Evolutionary conservation across 2,329 filamentous ascomycete species (phyloP).

Genomic region (Colletotrichum sp.): DNA sequence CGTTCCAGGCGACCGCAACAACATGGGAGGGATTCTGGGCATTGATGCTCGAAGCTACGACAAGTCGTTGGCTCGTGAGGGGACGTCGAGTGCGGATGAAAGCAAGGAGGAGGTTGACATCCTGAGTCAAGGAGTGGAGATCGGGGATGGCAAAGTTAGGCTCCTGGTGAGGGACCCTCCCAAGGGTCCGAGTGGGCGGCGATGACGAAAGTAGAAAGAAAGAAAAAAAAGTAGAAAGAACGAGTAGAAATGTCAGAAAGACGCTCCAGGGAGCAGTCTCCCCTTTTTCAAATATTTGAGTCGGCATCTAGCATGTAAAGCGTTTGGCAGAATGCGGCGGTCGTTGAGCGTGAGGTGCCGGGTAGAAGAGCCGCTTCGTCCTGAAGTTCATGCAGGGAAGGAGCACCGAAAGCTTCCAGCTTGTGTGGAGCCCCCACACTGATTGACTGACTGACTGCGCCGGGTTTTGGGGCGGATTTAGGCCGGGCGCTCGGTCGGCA

Average conservation of each 20-base stretch:
- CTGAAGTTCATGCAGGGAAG: slow-evolving; percentile 13
- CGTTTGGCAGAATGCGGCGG: neutral
- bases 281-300: neutral
- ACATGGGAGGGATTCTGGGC: slow-evolving; percentile 77
- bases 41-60: slow-evolving; percentile 73
- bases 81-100: slow-evolving; percentile 40
- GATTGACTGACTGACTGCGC: neutral
- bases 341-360: neutral
- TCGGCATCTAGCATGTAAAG: neutral
- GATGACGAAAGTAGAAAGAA: slow-evolving; percentile 37
- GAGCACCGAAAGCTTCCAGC: slow-evolving; percentile 13
- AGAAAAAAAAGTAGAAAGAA: slow-evolving; percentile 18
- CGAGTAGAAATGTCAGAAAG: neutral
- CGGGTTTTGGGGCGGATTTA: neutral
- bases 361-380: neutral
- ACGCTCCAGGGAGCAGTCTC: neutral
- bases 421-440: slow-evolving; percentile 14
- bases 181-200: slow-evolving; percentile 57
- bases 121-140: slow-evolving; percentile 69
- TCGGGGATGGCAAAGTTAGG: slow-evolving; percentile 70
- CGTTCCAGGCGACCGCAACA: slow-evolving; percentile 88
- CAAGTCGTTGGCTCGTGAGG: slow-evolving; percentile 59
- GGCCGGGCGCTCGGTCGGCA: neutral
- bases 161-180: slow-evolving; percentile 66
- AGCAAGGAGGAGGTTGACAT: slow-evolving; percentile 58